phyloP scores from a whole-genome alignment of 805 yeast genomes.

The Zygoascus flipseniorum region DNA sequence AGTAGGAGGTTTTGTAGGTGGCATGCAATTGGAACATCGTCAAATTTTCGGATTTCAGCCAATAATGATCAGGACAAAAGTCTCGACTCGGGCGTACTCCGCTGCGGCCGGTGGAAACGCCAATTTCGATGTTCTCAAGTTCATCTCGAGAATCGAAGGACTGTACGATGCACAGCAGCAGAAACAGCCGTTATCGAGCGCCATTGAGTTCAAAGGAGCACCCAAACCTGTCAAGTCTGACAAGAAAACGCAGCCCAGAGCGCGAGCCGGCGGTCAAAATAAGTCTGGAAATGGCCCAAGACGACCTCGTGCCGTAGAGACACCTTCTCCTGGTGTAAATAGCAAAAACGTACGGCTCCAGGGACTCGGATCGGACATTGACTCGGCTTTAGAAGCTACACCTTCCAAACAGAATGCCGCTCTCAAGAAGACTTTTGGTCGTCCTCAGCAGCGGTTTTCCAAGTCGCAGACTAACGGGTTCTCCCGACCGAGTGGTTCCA shows the following conservation, averaged over 20 bases:
- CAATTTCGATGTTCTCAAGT: constrained; percentile 13
- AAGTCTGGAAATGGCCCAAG: background rate
- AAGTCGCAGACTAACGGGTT: background rate
- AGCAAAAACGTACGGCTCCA: background rate
- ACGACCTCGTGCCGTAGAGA: background rate
- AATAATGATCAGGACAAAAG: background rate
- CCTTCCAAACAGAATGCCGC: background rate
- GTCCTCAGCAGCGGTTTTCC: background rate
- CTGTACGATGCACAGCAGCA: constrained; percentile 8
- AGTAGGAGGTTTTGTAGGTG: too few relatives aligned
- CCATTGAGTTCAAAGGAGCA: background rate
- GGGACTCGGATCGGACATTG: background rate
- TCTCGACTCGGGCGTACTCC: background rate
- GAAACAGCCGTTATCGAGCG: constrained; percentile 2
- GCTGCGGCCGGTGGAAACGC: background rate
- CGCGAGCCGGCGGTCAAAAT: background rate
- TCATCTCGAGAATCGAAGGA: constrained; percentile 12
- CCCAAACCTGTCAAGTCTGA: background rate
- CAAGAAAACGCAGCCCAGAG: background rate
- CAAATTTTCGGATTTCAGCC: background rate
- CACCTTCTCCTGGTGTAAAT: background rate
- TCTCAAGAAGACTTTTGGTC: background rate
- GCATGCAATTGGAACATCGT: background rate
- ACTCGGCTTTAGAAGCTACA: background rate
- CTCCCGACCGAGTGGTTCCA: background rate